Percentiles rank a stretch among this genome's conserved stretches.
Conservation (phyloP, 1,139 yeast species). For the Diutina neorugosa region DNA sequence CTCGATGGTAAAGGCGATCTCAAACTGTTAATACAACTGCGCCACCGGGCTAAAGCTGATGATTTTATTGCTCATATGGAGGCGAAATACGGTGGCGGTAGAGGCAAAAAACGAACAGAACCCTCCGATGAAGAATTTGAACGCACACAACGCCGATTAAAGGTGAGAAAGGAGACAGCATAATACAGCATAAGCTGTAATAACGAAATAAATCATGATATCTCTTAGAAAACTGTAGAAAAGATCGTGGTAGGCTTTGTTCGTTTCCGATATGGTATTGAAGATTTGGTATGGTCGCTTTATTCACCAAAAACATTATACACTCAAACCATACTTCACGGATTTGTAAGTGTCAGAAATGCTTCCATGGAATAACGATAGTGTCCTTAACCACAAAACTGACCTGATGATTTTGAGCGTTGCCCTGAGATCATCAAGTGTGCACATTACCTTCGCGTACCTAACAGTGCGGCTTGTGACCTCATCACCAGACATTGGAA, state of each 20-base stretch:
- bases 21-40: conserved; percentile 30
- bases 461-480: background rate
- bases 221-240: no score
- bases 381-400: no score
- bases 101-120: conserved; percentile 22
- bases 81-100: conserved; percentile 36
- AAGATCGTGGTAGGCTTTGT: no score
- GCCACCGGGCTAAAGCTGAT: conserved; percentile 20
- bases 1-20: conserved; percentile 38
- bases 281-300: no score
- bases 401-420: background rate
- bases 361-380: no score
- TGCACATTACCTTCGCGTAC: background rate
- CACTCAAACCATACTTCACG: no score
- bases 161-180: background rate
- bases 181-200: background rate
- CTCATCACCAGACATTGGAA: background rate
- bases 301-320: no score
- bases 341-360: no score
- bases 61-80: conserved; percentile 39
- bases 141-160: conserved; percentile 9
- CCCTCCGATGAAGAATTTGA: conserved; percentile 33
- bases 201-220: background rate
- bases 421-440: background rate
- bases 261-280: no score